Evolutionary conservation across 805 yeast genomes (phyloP).

Genomic region (Wickerhamomyces alni): DNA sequence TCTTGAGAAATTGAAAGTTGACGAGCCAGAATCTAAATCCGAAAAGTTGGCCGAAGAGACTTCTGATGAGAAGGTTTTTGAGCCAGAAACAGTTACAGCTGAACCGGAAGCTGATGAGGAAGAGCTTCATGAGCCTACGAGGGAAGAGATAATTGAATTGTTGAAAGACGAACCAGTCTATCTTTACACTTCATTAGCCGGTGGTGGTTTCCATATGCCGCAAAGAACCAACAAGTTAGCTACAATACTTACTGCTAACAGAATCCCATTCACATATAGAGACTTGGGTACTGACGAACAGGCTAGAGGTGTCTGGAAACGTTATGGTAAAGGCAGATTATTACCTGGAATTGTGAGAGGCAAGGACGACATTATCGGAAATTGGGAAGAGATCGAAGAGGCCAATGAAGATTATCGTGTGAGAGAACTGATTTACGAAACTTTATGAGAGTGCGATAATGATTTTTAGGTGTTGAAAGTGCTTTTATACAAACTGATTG

Average conservation of each 20-base stretch:
- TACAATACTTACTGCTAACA: slow-evolving; percentile 71
- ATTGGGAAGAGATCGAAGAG: slow-evolving; percentile 80
- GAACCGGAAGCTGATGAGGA: slow-evolving; percentile 1
- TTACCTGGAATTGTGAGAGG: slow-evolving; percentile 86
- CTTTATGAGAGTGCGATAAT: no score
- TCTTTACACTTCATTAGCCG: slow-evolving; percentile 80
- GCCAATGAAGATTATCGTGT: slow-evolving; percentile 76
- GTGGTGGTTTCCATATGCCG: slow-evolving; percentile 74
- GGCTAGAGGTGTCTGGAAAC: slow-evolving; percentile 80
- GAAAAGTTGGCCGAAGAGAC: no score
- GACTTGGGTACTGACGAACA: slow-evolving; percentile 86
- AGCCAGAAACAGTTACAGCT: background rate
- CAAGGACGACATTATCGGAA: slow-evolving; percentile 75
- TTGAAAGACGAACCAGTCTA: slow-evolving; percentile 53
- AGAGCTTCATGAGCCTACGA: slow-evolving; percentile 21
- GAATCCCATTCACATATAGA: slow-evolving; percentile 56
- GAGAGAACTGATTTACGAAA: slow-evolving; percentile 58
- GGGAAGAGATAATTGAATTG: slow-evolving; percentile 22
- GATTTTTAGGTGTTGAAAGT: no score
- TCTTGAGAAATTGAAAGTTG: no score
- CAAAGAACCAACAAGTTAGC: slow-evolving; percentile 70
- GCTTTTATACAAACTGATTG: no score
- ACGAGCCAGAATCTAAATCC: no score
- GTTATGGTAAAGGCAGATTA: slow-evolving; percentile 62
- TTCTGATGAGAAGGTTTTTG: background rate